phyloP scores from a whole-genome alignment of 192 early-diverging fungal species.

The Coemansia sp. region DNA sequence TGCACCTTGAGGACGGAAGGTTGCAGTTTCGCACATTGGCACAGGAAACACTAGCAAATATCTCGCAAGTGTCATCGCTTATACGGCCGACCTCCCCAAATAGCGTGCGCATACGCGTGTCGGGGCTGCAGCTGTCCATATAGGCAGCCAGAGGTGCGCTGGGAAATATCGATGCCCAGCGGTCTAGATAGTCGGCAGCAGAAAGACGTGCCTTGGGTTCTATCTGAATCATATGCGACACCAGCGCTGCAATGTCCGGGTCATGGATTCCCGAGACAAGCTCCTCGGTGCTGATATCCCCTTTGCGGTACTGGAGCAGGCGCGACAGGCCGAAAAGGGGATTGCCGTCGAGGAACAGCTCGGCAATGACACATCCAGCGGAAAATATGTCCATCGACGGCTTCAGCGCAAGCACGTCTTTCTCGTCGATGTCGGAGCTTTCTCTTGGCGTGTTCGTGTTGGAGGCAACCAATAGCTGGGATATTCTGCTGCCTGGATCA shows the following conservation, averaged over 20 bases:
- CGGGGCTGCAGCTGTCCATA: constrained; percentile 37
- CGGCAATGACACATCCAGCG: constrained; percentile 86
- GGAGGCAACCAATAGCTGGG: constrained; percentile 25
- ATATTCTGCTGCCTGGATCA: constrained; percentile 56
- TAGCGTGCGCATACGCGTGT: constrained; percentile 41
- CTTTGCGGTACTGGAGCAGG: constrained; percentile 82
- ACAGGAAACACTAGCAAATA: constrained; percentile 40
- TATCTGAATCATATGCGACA: constrained; percentile 86
- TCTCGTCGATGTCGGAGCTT: neutral
- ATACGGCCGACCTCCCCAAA: constrained; percentile 24
- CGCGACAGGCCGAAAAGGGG: constrained; percentile 90
- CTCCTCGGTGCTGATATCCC: constrained; percentile 60
- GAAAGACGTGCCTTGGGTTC: constrained; percentile 71
- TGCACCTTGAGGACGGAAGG: constrained; percentile 34
- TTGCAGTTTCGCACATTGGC: constrained; percentile 48
- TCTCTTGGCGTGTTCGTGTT: neutral
- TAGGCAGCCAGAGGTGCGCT: constrained; percentile 40
- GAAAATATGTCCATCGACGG: constrained; percentile 95
- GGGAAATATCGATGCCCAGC: constrained; percentile 61
- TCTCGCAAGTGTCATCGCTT: constrained; percentile 34
- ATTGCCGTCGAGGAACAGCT: constrained; percentile 91
- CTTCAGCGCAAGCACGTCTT: constrained; percentile 55
- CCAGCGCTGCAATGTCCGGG: constrained; percentile 68
- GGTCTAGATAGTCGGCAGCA: constrained; percentile 72
- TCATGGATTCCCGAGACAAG: constrained; percentile 84